Base-by-base conservation (phyloP, 192 early-diverging fungal species). In the Neocallimastix lanati region DNA sequence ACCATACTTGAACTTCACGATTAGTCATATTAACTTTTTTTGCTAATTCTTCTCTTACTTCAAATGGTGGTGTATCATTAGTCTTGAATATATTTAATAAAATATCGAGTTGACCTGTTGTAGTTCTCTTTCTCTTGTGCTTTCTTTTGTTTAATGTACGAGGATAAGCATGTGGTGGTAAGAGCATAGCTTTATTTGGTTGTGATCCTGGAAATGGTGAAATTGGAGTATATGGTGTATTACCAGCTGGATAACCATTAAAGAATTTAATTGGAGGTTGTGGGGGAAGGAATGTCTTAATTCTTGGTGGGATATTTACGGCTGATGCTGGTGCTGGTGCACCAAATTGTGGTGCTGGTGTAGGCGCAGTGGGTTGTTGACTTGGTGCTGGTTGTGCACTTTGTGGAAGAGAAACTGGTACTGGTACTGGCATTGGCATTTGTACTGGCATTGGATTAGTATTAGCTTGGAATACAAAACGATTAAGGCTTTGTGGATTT, bases 1-100 rank as follows among this genome's bases (percentile, higher is more conserved):
- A 94, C 93, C 93, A 94, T 87, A 90, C 89, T 89, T 94, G 93
- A 77, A 94, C 90, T 83, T 94, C 93, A 77, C 93, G 86, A 81
- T 92, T 92, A 28, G 92, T 91, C 93, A 94, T 94, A 79, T 84
- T 85, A 29, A 94, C 85, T 83, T 90, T 87, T 80, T 90, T 89
- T 12, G 93, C 90, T 14, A 92, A 86, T 78, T 84, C 86, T 79
- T 93, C 93, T 38, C 93, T 88, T 30, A 93, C 84, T 83, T 94
- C 92, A 82, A 91, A 91, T 29, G 87, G 91, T 11, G 93, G 93
- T 14, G 93, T 94, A 83, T 94, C 93, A 27, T 90, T 92, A 67
- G 88, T 86, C 13, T 88, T 86, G 82, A 94, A 94, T 77, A 92
- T 87, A 15, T 88, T 88, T 12, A 90, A 87, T 28, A 94, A 86